Percentiles rank a stretch among this genome's conserved stretches.
Conservation (phyloP, 495 filamentous ascomycete genomes). For the Tuber magnatum region DNA sequence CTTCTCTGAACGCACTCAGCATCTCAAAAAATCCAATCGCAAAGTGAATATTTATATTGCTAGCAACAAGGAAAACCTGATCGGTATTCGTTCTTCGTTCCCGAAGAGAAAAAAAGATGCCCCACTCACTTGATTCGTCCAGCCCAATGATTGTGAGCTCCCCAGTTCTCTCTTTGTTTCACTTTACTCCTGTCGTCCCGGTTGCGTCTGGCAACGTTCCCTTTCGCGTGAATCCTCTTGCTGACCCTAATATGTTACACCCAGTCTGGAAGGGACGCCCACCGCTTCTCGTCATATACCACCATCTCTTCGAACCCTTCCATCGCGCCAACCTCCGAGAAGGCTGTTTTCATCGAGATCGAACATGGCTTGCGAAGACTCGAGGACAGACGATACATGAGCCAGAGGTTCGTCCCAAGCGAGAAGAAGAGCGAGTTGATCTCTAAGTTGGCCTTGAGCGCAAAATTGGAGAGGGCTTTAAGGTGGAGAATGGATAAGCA, state of each 20-base stretch:
- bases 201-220: slow-evolving; percentile 2
- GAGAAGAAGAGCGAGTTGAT: slow-evolving; percentile 77
- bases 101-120: slow-evolving; percentile 18
- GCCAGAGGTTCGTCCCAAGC: slow-evolving; percentile 77
- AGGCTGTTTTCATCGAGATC: slow-evolving; percentile 49
- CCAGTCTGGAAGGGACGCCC: slow-evolving; percentile 31
- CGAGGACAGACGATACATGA: slow-evolving; percentile 76
- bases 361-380: slow-evolving; percentile 78
- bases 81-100: background rate
- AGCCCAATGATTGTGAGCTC: slow-evolving; percentile 40
- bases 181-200: background rate
- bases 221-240: slow-evolving; percentile 1
- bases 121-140: slow-evolving; percentile 38
- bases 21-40: slow-evolving; percentile 5
- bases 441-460: slow-evolving; percentile 82
- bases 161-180: slow-evolving; percentile 10
- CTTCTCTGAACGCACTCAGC: slow-evolving; percentile 5
- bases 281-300: slow-evolving; percentile 38
- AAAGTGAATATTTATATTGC: background rate
- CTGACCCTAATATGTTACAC: slow-evolving; percentile 12
- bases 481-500: slow-evolving; percentile 82
- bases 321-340: slow-evolving; percentile 28
- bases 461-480: slow-evolving; percentile 89
- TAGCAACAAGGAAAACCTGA: slow-evolving; percentile 5
- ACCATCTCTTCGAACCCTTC: slow-evolving; percentile 32